These are phyloP conservation scores for Podila epigama DNA, from an alignment of 192 early-diverging fungal species.

Conservation along the genomic window DNA sequence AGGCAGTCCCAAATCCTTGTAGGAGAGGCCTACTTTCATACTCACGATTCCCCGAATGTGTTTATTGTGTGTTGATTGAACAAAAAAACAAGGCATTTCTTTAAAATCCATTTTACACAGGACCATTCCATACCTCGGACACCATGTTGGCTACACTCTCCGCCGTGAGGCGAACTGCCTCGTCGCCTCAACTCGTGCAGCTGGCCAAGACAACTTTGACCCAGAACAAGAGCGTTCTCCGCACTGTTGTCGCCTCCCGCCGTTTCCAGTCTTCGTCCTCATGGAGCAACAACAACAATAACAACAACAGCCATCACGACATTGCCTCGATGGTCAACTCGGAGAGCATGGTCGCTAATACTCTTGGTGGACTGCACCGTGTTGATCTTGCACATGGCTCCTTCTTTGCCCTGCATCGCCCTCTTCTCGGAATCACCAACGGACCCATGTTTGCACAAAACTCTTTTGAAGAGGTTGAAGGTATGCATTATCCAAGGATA, in stretches of 20 bases:
- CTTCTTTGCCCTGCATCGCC: slow-evolving; percentile 68
- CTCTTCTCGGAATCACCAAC: slow-evolving; percentile 55
- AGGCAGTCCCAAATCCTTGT: no score
- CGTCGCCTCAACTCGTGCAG: neutral
- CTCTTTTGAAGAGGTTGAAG: slow-evolving; percentile 9
- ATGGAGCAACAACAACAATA: slow-evolving; percentile 1
- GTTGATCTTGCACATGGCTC: slow-evolving; percentile 61
- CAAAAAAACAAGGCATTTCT: neutral
- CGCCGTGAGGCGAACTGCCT: slow-evolving; percentile 31
- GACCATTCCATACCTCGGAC: neutral
- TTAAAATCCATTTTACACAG: neutral
- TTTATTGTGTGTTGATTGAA: neutral
- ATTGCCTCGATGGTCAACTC: slow-evolving; percentile 9
- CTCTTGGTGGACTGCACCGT: slow-evolving; percentile 20
- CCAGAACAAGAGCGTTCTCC: neutral
- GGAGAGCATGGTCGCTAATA: slow-evolving; percentile 13
- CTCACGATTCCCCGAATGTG: no score
- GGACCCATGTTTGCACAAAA: slow-evolving; percentile 3
- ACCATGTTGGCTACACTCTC: slow-evolving; percentile 30
- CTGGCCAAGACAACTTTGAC: no score
- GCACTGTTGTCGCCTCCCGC: slow-evolving; percentile 17
- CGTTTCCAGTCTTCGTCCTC: slow-evolving; percentile 37
- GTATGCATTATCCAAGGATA: slow-evolving; percentile 16
- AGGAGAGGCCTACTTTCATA: no score
- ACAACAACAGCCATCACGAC: neutral